phyloP scores from a whole-genome alignment of 176 grass and related monocot species.

The Miscanthus lutarioriparius region DNA sequence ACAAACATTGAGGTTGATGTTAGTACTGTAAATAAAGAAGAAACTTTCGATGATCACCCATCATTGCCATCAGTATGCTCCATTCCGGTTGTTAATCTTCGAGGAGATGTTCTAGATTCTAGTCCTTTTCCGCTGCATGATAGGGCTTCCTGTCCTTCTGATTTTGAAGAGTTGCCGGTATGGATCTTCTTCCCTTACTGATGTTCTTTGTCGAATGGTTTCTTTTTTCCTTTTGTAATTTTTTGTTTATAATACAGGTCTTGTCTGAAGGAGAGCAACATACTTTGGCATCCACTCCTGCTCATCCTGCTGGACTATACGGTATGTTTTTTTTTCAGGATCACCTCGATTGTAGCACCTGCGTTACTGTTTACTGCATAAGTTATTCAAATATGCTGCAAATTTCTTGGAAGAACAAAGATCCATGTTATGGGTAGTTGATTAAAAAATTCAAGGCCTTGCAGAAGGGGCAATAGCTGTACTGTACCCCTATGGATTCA shows the following conservation, averaged over 20 bases:
- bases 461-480: background rate
- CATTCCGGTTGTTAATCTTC: conserved; percentile 58
- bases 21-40: conserved; percentile 42
- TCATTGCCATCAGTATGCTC: conserved; percentile 41
- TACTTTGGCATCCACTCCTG: conserved; percentile 72
- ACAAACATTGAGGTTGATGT: conserved; percentile 61
- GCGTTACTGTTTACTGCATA: background rate
- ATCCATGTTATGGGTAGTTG: conserved; percentile 14
- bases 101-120: conserved; percentile 58
- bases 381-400: background rate
- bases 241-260: conserved; percentile 45
- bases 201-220: background rate
- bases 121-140: conserved; percentile 35
- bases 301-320: conserved; percentile 76
- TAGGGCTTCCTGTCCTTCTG: conserved; percentile 25
- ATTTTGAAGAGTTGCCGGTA: conserved; percentile 69
- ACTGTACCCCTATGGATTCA: background rate
- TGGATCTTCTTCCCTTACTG: background rate
- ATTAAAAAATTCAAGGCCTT: background rate
- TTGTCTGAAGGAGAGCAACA: conserved; percentile 69
- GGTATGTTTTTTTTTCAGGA: conserved; percentile 35
- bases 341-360: background rate
- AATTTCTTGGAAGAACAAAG: background rate
- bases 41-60: conserved; percentile 37
- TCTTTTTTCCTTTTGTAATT: conserved; percentile 14